phyloP scores from a whole-genome alignment of 2,329 filamentous ascomycete genomes.

The Xylaria sp. region DNA sequence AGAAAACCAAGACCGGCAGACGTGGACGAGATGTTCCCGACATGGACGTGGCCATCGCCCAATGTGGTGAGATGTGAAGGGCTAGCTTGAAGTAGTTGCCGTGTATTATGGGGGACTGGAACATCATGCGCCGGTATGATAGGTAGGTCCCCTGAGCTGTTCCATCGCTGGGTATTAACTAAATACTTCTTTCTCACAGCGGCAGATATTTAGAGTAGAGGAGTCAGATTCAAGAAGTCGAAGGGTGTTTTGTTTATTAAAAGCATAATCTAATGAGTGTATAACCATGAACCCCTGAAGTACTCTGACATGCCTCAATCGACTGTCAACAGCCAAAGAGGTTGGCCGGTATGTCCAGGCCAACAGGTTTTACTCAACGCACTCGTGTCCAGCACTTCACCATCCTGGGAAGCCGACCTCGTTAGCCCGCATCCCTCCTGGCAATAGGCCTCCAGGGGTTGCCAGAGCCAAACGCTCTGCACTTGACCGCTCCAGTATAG shows the following conservation, averaged over 20 bases:
- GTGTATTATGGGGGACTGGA: neutral
- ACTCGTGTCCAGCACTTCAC: neutral
- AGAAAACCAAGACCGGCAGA: conserved; percentile 81
- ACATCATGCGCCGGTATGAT: neutral
- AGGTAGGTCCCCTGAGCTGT: neutral
- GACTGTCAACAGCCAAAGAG: too few species aligned
- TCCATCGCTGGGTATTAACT: too few species aligned
- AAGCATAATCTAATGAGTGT: too few species aligned
- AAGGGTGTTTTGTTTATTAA: too few species aligned
- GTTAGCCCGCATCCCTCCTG: neutral
- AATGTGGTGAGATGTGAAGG: conserved; percentile 89
- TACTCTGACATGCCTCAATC: too few species aligned
- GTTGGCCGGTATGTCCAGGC: too few species aligned
- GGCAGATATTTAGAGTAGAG: too few species aligned
- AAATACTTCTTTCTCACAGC: too few species aligned
- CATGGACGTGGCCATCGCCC: conserved; percentile 78
- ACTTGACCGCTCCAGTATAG: neutral
- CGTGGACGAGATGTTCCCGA: conserved; percentile 77
- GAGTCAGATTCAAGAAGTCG: too few species aligned
- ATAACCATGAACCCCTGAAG: too few species aligned
- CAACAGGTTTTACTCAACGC: too few species aligned
- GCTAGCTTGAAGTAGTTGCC: neutral
- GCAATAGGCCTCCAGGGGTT: neutral
- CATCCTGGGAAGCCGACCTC: neutral
- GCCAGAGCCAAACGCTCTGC: neutral